Evolutionary conservation across 2,329 filamentous ascomycete genomes (phyloP).

Genomic region (Fusarium pininemorale): DNA sequence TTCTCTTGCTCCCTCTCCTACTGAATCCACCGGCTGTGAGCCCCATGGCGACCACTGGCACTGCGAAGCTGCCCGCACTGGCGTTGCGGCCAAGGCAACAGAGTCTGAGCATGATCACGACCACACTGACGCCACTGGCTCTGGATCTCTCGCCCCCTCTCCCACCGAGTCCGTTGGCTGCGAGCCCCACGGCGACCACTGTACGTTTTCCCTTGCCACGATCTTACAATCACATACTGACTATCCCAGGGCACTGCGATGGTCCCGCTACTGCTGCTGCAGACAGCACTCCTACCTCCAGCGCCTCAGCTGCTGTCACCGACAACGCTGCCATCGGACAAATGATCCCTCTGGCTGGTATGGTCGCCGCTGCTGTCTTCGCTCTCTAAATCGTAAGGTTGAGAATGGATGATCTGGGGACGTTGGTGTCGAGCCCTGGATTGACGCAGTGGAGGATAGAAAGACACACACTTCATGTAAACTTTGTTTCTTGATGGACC

Average conservation of each 20-base stretch:
- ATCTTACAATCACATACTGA: neutral
- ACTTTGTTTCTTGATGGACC: conserved; percentile 1
- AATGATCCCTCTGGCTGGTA: conserved; percentile 35
- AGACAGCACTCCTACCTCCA: conserved; percentile 8
- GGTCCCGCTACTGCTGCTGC: conserved; percentile 20
- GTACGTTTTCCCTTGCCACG: neutral
- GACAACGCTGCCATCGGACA: conserved; percentile 22
- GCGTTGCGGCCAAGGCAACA: conserved; percentile 12
- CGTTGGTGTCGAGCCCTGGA: conserved; percentile 20
- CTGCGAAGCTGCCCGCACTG: conserved; percentile 36
- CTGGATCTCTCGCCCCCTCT: conserved; percentile 4
- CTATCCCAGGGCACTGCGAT: conserved; percentile 36
- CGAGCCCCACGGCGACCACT: conserved; percentile 40
- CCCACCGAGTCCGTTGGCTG: conserved; percentile 40
- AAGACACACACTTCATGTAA: conserved; percentile 15
- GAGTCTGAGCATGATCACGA: conserved; percentile 12
- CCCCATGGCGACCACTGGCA: conserved; percentile 40
- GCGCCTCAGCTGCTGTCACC: conserved; percentile 11
- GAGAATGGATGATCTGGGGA: neutral
- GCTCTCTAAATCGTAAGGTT: conserved; percentile 23
- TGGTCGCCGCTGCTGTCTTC: conserved; percentile 36
- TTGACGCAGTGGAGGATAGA: conserved; percentile 28
- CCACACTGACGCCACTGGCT: neutral
- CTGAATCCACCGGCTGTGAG: conserved; percentile 37
- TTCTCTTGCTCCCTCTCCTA: conserved; percentile 29